Percentiles rank a stretch among this genome's conserved stretches.
phyloP scores from a whole-genome alignment of 345 rosid species.

The Sonneratia alba region DNA sequence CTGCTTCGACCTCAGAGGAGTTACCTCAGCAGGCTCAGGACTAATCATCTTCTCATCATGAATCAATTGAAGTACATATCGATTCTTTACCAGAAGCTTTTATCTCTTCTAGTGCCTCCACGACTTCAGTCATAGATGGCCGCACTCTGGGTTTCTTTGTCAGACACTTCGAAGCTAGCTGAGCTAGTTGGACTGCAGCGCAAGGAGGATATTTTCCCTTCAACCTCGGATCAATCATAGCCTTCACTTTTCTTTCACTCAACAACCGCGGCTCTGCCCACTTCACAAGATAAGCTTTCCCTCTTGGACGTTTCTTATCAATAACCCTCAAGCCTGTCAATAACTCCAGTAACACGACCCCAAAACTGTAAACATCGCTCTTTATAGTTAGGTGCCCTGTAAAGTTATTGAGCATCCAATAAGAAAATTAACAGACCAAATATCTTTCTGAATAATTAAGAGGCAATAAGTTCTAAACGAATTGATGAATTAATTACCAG shows the following conservation, averaged over 20 bases:
- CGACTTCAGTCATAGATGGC: conserved; percentile 5
- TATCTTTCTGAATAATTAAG: neutral
- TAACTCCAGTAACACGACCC: conserved; percentile 4
- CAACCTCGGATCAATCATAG: conserved; percentile 3
- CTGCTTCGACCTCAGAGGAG: neutral
- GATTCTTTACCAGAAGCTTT: neutral
- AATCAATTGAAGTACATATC: neutral
- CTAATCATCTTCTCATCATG: neutral
- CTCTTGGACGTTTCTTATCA: neutral
- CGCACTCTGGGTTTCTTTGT: neutral
- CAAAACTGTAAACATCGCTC: conserved; percentile 7
- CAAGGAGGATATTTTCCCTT: neutral
- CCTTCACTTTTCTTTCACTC: neutral
- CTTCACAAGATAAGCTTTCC: neutral
- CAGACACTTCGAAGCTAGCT: neutral
- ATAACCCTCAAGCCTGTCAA: neutral
- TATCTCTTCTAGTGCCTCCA: neutral
- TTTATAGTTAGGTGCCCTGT: neutral
- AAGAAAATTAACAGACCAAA: neutral
- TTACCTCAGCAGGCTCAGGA: neutral
- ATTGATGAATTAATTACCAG: conserved; percentile 4
- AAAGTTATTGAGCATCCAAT: neutral
- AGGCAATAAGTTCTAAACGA: neutral
- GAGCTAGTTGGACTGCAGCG: neutral
- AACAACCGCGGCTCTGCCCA: neutral